A percentile compares a stretch with the other conserved stretches of the same genome.
Evolutionary conservation across 768 basidiomycete species (phyloP).

Genomic region (Leucocoprinus leucothites): DNA sequence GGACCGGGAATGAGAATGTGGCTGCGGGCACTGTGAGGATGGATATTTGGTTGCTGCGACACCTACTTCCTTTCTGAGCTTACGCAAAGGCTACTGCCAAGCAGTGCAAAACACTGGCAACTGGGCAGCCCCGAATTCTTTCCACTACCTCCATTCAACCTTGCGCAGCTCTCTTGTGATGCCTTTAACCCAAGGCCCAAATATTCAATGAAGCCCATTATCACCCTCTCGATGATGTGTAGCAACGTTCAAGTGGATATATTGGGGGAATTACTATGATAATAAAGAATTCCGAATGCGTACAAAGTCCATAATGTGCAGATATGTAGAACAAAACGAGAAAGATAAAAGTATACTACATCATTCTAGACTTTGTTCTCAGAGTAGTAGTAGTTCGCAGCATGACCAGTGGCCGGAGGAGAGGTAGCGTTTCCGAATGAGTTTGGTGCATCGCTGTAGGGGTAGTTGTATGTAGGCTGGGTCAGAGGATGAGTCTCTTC

Average conservation of each 20-base stretch:
- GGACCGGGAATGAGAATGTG: constrained; percentile 7
- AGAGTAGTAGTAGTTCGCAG: constrained; percentile 9
- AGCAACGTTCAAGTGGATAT: not conserved
- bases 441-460: constrained; percentile 27
- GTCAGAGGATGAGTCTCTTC: constrained; percentile 28
- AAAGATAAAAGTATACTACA: not conserved
- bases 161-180: too few relatives aligned
- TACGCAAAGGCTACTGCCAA: constrained; percentile 9
- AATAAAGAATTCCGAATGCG: too few relatives aligned
- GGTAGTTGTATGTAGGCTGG: constrained; percentile 25
- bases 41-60: constrained; percentile 6
- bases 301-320: not conserved
- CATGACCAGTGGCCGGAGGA: constrained; percentile 2
- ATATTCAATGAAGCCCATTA: too few relatives aligned
- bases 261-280: not conserved
- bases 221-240: not conserved
- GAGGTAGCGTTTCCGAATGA: constrained; percentile 22
- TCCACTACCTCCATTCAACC: not conserved
- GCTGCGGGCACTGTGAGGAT: constrained; percentile 2
- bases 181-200: too few relatives aligned
- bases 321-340: not conserved
- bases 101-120: constrained; percentile 12
- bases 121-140: not conserved
- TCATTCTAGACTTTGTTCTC: constrained; percentile 4
- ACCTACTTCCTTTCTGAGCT: not conserved